Percentiles rank a stretch among this genome's conserved stretches.
phyloP scores from a whole-genome alignment of 768 basidiomycete genomes.

The Leccinellum rugosiceps region DNA sequence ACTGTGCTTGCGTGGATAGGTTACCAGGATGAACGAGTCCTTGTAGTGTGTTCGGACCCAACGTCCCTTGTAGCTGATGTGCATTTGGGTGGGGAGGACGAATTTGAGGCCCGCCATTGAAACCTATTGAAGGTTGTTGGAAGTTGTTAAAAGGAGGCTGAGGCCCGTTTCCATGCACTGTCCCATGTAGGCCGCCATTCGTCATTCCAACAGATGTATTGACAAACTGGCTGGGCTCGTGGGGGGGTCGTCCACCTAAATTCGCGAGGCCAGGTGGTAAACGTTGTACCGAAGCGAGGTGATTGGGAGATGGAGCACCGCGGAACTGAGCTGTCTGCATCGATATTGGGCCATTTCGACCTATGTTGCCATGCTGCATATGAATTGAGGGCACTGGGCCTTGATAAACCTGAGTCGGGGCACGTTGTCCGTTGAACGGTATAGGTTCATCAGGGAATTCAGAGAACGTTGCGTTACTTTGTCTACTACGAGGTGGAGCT shows the following conservation, averaged over 20 bases:
- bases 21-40: constrained; percentile 51
- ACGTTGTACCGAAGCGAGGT: constrained; percentile 51
- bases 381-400: constrained; percentile 48
- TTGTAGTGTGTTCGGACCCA: constrained; percentile 48
- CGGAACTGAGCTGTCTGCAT: constrained; percentile 65
- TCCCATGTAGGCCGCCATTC: constrained; percentile 43
- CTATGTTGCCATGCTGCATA: constrained; percentile 47
- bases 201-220: constrained; percentile 42
- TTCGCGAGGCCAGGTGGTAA: constrained; percentile 80
- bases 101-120: constrained; percentile 40
- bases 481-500: constrained; percentile 58
- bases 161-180: constrained; percentile 44
- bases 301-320: constrained; percentile 63
- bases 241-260: constrained; percentile 77
- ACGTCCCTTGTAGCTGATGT: constrained; percentile 47
- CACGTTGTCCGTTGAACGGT: constrained; percentile 60
- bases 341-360: constrained; percentile 51
- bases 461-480: constrained; percentile 49
- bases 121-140: constrained; percentile 43
- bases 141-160: constrained; percentile 56
- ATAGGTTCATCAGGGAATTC: constrained; percentile 64
- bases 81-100: constrained; percentile 48
- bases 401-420: constrained; percentile 55
- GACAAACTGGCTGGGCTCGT: constrained; percentile 67
- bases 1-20: constrained; percentile 47